Evolutionary conservation across 1,284 basidiomycete species (phyloP), one percentile per base, ranked within the genome.

Genomic region (Puccinia triticina): DNA sequence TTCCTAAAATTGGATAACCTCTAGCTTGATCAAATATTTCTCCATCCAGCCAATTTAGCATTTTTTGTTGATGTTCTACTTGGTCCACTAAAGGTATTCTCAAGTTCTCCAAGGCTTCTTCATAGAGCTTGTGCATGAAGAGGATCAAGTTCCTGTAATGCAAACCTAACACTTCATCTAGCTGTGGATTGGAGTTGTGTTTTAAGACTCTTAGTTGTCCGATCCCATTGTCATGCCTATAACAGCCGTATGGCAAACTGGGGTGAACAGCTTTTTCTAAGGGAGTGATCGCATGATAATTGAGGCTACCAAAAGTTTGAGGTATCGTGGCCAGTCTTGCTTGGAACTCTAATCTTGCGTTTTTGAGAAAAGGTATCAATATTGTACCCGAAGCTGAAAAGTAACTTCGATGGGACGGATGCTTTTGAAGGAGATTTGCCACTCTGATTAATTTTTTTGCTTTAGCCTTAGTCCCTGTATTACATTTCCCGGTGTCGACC

Each of bases 101-200:
- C 32, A 64, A 64, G 26, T 37, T 34, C 8, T 64, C 61, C 32
- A 64, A 64, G 37, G 16, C 10, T 64, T 64, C 61, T 64, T 64
- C 61, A 40, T 64, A 21, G 12, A 64, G 29, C 32, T 64, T 64
- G 32, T 64, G 61, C 61, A 64, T 64, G 61, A 64, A 40, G 18
- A 37, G 2, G 16, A 64, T 64, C 29, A 64, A 37, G 21, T 37
- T 26, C 29, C 14, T n/a, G n/a, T n/a, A n/a, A n/a, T n/a, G n/a
- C n/a, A n/a, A n/a, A n/a, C n/a, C n/a, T n/a, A n/a, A n/a, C 37
- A 64, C 34, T 46, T n/a, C 7, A 55, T n/a, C 61, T n/a, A n/a
- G n/a, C n/a, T n/a, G n/a, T n/a, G n/a, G n/a, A n/a, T n/a, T n/a
- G n/a, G n/a, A n/a, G n/a, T 4, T 18, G 16, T 16, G 29, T 32